These are phyloP conservation scores for Coemansia sp. DNA, from an alignment of 192 early-diverging fungal species.

Conservation along the genomic window DNA sequence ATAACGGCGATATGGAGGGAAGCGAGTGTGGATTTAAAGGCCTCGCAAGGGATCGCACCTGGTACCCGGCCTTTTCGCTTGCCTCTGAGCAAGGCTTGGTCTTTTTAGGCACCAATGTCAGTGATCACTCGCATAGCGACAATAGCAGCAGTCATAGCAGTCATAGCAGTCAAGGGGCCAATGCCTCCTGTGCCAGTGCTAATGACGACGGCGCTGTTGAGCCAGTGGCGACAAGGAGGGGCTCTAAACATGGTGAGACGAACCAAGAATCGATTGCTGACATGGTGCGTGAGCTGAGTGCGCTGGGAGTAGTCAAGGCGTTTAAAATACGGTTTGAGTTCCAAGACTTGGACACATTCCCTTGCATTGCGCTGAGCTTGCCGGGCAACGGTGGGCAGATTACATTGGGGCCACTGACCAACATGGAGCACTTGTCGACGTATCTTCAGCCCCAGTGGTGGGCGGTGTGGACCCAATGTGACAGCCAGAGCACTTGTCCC, in stretches of 20 bases:
- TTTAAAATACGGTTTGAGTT: slow-evolving; percentile 39
- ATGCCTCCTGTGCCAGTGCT: not conserved
- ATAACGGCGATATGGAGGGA: slow-evolving; percentile 23
- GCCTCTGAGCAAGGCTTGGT: slow-evolving; percentile 47
- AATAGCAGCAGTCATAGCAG: not conserved
- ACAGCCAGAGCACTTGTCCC: not conserved
- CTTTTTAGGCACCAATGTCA: slow-evolving; percentile 31
- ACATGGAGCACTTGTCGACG: slow-evolving; percentile 30
- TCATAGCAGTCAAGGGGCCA: not conserved
- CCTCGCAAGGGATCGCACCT: slow-evolving; percentile 37
- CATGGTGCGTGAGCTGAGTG: not conserved
- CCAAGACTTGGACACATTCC: slow-evolving; percentile 42
- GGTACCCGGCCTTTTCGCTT: slow-evolving; percentile 53
- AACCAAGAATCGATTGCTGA: not conserved
- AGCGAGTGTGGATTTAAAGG: slow-evolving; percentile 28
- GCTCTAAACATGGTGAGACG: not conserved
- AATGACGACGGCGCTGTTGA: not conserved
- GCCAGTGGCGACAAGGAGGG: not conserved
- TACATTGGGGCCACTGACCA: slow-evolving; percentile 25
- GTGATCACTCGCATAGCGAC: slow-evolving; percentile 15
- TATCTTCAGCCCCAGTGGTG: slow-evolving; percentile 51
- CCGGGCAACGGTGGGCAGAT: slow-evolving; percentile 29
- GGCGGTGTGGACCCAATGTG: slow-evolving; percentile 24
- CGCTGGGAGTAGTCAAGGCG: slow-evolving; percentile 25
- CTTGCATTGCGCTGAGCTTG: slow-evolving; percentile 28